Percentiles rank a stretch among this genome's conserved stretches.
phyloP scores from a whole-genome alignment of 345 rosid species.

The Syzygium grande region DNA sequence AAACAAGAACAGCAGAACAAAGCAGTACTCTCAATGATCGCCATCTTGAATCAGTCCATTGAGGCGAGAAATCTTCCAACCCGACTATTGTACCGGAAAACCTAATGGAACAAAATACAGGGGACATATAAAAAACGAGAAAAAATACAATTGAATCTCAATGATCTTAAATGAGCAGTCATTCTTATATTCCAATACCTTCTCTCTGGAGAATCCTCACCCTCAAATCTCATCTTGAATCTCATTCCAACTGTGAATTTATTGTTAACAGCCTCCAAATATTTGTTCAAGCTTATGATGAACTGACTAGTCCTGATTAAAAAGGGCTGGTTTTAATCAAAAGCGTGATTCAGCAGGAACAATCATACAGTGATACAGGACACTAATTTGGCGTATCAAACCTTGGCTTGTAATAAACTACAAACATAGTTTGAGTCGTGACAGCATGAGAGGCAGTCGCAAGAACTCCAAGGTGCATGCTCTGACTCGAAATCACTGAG shows the following conservation, averaged over 20 bases:
- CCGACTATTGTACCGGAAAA: slow-evolving; percentile 88
- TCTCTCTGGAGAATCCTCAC: slow-evolving; percentile 85
- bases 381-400: slow-evolving; percentile 5
- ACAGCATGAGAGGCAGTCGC: slow-evolving; percentile 90
- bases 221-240: slow-evolving; percentile 90
- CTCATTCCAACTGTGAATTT: slow-evolving; percentile 71
- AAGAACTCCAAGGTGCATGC: slow-evolving; percentile 95
- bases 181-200: slow-evolving; percentile 33
- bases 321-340: neutral
- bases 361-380: neutral
- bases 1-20: neutral
- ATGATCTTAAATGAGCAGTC: neutral
- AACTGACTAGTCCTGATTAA: slow-evolving; percentile 79
- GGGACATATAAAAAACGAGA: neutral
- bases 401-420: slow-evolving; percentile 92
- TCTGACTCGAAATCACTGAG: slow-evolving; percentile 86
- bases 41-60: slow-evolving; percentile 83
- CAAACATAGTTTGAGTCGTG: slow-evolving; percentile 55
- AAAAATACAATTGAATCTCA: neutral
- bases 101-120: slow-evolving; percentile 27
- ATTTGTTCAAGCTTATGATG: slow-evolving; percentile 76
- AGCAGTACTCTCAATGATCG: slow-evolving; percentile 60
- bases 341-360: neutral
- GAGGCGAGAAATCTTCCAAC: slow-evolving; percentile 62
- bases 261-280: slow-evolving; percentile 51